Base-by-base conservation (phyloP, 345 rosid genomes). In the Gossypium bickii region DNA sequence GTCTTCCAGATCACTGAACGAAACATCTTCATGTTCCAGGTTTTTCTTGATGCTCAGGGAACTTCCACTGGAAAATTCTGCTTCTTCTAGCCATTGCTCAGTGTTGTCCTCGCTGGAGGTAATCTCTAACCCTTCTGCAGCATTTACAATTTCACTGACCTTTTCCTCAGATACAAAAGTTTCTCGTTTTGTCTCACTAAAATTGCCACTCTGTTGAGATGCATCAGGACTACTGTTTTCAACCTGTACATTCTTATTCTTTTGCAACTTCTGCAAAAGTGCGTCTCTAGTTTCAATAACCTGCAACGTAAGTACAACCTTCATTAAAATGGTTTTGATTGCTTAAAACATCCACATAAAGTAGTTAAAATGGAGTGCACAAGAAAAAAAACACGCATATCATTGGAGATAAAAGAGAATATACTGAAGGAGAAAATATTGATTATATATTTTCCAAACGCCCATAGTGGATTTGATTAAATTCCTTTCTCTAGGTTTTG, bases 1-100 rank as follows among this genome's bases (percentile, higher is more conserved):
- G 2, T 88, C 91, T 60, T 87, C 95, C 81, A 88, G 74, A 79
- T 90, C 96, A 69, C 93, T 89, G 74, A 89, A 89, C 2, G 87
- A 86, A 62, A 87, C 82, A 61, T 82, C 88, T 60, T 82, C 89
- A 16, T 73, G 72, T 77, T 75, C 80, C 64, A 75, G 77, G 56
- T 66, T 80, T 70, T 78, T 83, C 72, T 38, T 67, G 44, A 66
- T 60, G 51, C 58, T 79, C 53, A n/a, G 34, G 12, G 82, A 82
- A 57, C 77, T 52, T 66, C 72, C 79, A 17, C 70, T 62, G 12
- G 76, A 79, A 17, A 49, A 51, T 52, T 83, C 82, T 20, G 70
- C 60, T 64, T 83, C 89, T 80, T 82, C 86, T 58, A 77, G 78
- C 83, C 85, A 85, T 20, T 76, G 85, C 62, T 74, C 85, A 5